These are phyloP conservation scores for Paradendryphiella salina DNA, from an alignment of 2,329 filamentous ascomycete species.

Conservation along the genomic window DNA sequence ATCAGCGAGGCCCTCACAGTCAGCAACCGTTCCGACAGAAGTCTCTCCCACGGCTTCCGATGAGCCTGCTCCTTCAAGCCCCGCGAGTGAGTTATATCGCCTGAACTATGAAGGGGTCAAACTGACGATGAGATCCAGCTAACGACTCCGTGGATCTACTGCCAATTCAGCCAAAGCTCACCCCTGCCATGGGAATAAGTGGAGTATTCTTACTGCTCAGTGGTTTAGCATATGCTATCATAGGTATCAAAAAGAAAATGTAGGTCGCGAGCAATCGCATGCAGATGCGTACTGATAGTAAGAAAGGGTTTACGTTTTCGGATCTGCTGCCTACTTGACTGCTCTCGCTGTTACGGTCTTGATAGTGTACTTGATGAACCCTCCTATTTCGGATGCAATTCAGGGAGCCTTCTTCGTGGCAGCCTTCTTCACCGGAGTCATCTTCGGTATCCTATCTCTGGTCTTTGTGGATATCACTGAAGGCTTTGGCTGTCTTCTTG, in stretches of 20 bases:
- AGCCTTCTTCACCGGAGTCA: slow-evolving; percentile 68
- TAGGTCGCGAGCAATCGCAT: slow-evolving; percentile 22
- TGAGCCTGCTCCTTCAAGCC: slow-evolving; percentile 23
- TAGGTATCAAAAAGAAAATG: slow-evolving; percentile 81
- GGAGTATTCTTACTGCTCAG: slow-evolving; percentile 75
- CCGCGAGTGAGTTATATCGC: slow-evolving; percentile 20
- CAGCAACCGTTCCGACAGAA: slow-evolving; percentile 20
- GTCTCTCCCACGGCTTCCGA: slow-evolving; percentile 21
- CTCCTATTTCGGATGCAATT: slow-evolving; percentile 71
- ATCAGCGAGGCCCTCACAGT: slow-evolving; percentile 17
- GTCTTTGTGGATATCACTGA: slow-evolving; percentile 83
- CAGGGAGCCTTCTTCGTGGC: slow-evolving; percentile 89
- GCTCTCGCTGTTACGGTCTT: slow-evolving; percentile 77
- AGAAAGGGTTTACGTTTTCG: slow-evolving; percentile 57
- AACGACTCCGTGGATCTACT: slow-evolving; percentile 48
- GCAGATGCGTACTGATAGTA: slow-evolving; percentile 18
- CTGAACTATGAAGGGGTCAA: neutral
- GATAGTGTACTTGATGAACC: slow-evolving; percentile 84
- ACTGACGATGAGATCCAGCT: slow-evolving; percentile 11
- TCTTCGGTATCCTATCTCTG: slow-evolving; percentile 73
- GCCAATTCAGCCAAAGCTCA: slow-evolving; percentile 73
- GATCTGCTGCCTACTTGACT: slow-evolving; percentile 75
- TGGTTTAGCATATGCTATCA: slow-evolving; percentile 70
- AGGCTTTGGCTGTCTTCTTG: slow-evolving; percentile 82
- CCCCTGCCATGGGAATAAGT: slow-evolving; percentile 77